These are phyloP conservation scores for Deuterostichococcus epilithicus DNA, from an alignment of 139 green algal genomes.

Conservation along the genomic window DNA sequence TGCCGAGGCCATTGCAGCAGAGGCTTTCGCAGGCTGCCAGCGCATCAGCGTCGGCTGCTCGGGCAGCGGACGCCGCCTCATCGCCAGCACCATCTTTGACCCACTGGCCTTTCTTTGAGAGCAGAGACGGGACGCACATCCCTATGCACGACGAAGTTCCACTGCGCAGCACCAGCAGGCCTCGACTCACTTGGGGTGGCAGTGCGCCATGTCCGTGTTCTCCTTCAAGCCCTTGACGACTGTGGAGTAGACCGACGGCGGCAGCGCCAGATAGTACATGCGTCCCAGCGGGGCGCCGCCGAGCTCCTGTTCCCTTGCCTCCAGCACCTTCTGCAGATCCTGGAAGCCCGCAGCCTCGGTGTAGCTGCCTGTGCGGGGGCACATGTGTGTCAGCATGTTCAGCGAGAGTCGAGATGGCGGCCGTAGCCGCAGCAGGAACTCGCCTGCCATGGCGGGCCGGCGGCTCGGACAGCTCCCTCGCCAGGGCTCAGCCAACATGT, in stretches of 20 bases:
- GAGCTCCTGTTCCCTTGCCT: slow-evolving; percentile 36
- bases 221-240: slow-evolving; percentile 39
- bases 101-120: no score
- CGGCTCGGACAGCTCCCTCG: no score
- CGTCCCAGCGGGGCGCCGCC: slow-evolving; percentile 40
- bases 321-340: slow-evolving; percentile 36
- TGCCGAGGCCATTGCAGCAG: no score
- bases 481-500: no score
- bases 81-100: no score
- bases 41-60: no score
- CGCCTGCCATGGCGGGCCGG: no score
- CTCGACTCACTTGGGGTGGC: neutral
- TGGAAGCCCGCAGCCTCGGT: slow-evolving; percentile 50
- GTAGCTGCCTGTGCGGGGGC: slow-evolving; percentile 41
- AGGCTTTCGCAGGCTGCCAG: no score
- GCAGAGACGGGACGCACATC: no score
- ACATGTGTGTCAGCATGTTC: neutral
- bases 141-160: slow-evolving; percentile 25
- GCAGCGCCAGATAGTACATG: slow-evolving; percentile 95
- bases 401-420: no score
- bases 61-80: no score
- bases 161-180: no score
- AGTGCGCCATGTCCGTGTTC: slow-evolving; percentile 8
- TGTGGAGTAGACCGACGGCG: slow-evolving; percentile 89
- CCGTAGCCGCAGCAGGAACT: neutral